Conservation (phyloP, 2,329 filamentous ascomycete genomes). For the Penicillium sp. region DNA sequence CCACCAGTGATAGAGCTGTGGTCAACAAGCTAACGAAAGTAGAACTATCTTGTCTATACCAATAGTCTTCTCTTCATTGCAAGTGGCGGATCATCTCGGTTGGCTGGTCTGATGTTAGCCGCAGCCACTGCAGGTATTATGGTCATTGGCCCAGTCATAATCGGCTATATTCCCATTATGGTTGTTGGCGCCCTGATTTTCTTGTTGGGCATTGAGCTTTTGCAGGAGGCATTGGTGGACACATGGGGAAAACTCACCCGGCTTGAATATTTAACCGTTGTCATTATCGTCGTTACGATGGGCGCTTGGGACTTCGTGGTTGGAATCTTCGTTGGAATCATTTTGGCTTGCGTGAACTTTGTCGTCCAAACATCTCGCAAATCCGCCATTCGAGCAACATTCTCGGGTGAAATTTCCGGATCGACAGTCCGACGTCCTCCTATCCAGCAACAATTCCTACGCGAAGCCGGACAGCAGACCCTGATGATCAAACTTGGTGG, state of each 20-base stretch:
- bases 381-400: conserved; percentile 85
- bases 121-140: conserved; percentile 76
- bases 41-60: conserved; percentile 96
- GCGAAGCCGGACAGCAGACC: conserved; percentile 82
- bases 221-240: conserved; percentile 83
- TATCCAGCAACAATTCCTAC: conserved; percentile 81
- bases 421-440: conserved; percentile 92
- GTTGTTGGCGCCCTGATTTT: conserved; percentile 96
- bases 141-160: conserved; percentile 79
- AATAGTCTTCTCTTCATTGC: conserved; percentile 97
- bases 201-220: conserved; percentile 85
- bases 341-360: conserved; percentile 85
- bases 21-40: conserved; percentile 34
- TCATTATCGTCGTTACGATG: conserved; percentile 92
- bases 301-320: conserved; percentile 95
- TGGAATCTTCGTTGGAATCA: conserved; percentile 87
- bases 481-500: conserved; percentile 88
- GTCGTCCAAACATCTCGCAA: conserved; percentile 89
- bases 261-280: conserved; percentile 85
- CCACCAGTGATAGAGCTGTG: not conserved
- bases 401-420: conserved; percentile 81
- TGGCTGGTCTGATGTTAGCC: conserved; percentile 84
- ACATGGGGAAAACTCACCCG: conserved; percentile 84
- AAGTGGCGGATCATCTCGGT: conserved; percentile 81
- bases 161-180: conserved; percentile 94